Evolutionary conservation across 192 early-diverging fungal genomes (phyloP).

Genomic region (Dimargaris xerosporica): DNA sequence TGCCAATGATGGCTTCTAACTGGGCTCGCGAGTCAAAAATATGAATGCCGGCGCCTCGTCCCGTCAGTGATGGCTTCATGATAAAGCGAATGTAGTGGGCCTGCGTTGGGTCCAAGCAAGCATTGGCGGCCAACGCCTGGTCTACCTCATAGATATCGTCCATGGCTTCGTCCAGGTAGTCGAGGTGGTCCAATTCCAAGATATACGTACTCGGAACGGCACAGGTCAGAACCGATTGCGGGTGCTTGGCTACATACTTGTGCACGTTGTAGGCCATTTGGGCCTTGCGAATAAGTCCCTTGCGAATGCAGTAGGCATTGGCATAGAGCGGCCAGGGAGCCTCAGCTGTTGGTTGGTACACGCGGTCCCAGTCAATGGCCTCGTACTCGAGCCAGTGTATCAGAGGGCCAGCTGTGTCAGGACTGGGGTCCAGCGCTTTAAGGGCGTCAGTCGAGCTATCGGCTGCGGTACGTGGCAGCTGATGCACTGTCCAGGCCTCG

Average conservation of each 20-base stretch:
- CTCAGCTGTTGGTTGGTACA: slow-evolving; percentile 17
- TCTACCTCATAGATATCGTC: slow-evolving; percentile 51
- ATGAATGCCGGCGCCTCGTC: slow-evolving; percentile 42
- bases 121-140: slow-evolving; percentile 32
- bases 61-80: slow-evolving; percentile 46
- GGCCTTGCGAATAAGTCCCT: slow-evolving; percentile 50
- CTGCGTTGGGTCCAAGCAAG: slow-evolving; percentile 11
- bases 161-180: slow-evolving; percentile 51
- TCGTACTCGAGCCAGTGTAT: slow-evolving; percentile 51
- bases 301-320: slow-evolving; percentile 48
- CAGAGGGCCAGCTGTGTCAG: neutral
- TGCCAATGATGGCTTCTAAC: slow-evolving; percentile 28
- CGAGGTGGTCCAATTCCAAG: slow-evolving; percentile 44
- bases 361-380: slow-evolving; percentile 36
- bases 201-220: slow-evolving; percentile 47
- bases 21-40: slow-evolving; percentile 40
- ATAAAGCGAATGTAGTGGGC: slow-evolving; percentile 32
- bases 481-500: slow-evolving; percentile 7
- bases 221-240: slow-evolving; percentile 26
- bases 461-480: neutral
- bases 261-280: slow-evolving; percentile 46
- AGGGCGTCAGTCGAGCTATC: neutral
- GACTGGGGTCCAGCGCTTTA: neutral
- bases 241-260: slow-evolving; percentile 39
- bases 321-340: slow-evolving; percentile 17